Evolutionary conservation across 176 grass and related monocot genomes (phyloP), one percentile per base, ranked within the genome.

Genomic region (Oryza meridionalis): DNA sequence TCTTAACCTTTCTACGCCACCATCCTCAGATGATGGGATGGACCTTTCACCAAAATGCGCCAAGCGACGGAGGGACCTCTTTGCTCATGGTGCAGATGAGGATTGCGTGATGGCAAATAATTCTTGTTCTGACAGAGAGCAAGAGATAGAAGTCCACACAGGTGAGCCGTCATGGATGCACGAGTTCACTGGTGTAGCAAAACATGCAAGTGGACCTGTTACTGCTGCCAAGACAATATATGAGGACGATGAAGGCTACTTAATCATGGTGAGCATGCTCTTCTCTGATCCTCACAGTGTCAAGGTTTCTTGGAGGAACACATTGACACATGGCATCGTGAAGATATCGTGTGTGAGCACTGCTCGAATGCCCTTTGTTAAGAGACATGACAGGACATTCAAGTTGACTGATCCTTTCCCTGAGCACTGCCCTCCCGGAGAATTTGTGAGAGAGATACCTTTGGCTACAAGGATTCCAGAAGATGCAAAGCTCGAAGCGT

Each of bases 311-410:
- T 94, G 92, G 92, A 91, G 89, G 72, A 94, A 94, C 70, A 89
- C 80, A 1, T 35, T 91, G 32, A 94, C 92, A 22, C 88, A 87
- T 16, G 92, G 92, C 12, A 75, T 94, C 5, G 92, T 94, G 62
- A 94, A 94, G 86, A 91, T 94, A 87, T 78, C 84, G 37, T 94
- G 89, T 38, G 89, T 94, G 26, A 91, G 92, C 77, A 94, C 89
- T 9, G 92, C 89, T 21, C 86, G 86, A 12, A 79, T 86, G 81
- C 84, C 89, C 22, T 70, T 84, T 16, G 29, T 94, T 53, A 84
- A 87, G 84, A 84, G 92, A 53, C 92, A 89, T 15, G 89, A 91
- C 46, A 91, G 92, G 77, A 91, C 73, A 53, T 91, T 94, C 67
- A 84, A 67, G 81, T 55, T 94, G 69, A 94, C 84, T 0, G 92